Evolutionary conservation across 495 filamentous ascomycete species (phyloP), one percentile per base, ranked within the genome.

Genomic region (Corynascus novoguineensis): DNA sequence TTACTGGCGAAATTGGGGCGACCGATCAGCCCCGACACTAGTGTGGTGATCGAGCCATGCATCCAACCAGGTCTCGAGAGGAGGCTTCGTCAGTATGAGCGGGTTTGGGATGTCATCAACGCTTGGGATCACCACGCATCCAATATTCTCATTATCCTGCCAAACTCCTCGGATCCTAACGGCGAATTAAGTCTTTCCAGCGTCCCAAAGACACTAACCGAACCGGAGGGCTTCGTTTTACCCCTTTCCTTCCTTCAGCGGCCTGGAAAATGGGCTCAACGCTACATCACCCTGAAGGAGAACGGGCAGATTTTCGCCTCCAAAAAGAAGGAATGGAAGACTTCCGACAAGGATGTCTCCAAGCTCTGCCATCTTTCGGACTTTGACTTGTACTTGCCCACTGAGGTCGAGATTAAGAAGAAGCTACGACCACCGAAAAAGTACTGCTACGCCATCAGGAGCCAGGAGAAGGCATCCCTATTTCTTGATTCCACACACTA

Each of bases 281-380:
- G 88, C 27, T 89, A 77, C 65, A 76, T 97, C 46, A 92, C 83
- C 0, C 66, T 98, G 19, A 80, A 81, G 1, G 68, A 82, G 4
- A 86, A 85, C 52, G 92, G 93, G 0, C 89, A 95, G 68, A 73
- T 98, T 11, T 69, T 82, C 9, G 73, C 86, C 19, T 78, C 88
- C 32, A 96, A 93, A 68, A 91, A 88, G 60, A 58, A 72, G 10
- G 77, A 81, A 40, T 55, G 68, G 1, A 78, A 72, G 40, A 57
- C 70, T 9, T 66, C 71, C 9, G 80, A 84, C 38, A 86, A 85
- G 64, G 87, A 95, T 48, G 66, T 72, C 10, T 69, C 76, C 0
- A 86, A 82, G 58, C 75, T 93, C 29, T 97, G 95, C 66, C 89
- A 95, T 68, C 70, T 98, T 14, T 89, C 91, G 10, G 93, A 97